Evolutionary conservation across 129 eudicot genomes (phyloP).

Genomic region (Dittrichia graveolens): DNA sequence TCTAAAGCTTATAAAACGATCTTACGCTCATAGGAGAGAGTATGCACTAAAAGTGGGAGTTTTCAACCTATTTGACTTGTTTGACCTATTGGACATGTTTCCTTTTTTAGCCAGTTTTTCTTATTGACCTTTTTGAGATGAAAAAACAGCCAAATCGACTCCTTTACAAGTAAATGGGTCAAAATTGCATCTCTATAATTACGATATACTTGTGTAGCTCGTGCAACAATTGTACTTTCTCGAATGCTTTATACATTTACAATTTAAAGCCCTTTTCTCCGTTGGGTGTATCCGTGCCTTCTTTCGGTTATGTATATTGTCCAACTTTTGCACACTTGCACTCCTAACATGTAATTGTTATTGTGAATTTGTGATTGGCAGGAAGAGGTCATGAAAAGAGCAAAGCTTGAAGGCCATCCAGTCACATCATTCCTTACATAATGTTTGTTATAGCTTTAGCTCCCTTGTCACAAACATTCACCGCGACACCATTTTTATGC

Average conservation of each 20-base stretch:
- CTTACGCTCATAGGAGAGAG: too few relatives aligned
- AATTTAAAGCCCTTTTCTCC: neutral
- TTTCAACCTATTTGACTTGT: neutral
- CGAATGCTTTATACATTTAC: neutral
- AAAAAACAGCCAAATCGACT: neutral
- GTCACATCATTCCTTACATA: slow-evolving; percentile 44
- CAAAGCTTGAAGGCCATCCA: slow-evolving; percentile 54
- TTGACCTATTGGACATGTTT: neutral
- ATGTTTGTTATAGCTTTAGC: neutral
- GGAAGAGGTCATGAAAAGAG: slow-evolving; percentile 58
- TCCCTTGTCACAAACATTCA: neutral
- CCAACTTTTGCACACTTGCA: too few relatives aligned
- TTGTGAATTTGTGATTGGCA: slow-evolving; percentile 30
- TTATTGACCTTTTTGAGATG: neutral
- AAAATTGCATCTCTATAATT: too few relatives aligned
- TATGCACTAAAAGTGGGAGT: too few relatives aligned
- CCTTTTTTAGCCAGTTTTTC: neutral
- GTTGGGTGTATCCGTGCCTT: too few relatives aligned
- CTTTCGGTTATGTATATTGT: too few relatives aligned
- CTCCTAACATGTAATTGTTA: neutral
- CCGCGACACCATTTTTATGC: neutral
- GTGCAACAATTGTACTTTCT: neutral
- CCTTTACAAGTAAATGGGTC: neutral
- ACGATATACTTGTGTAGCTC: too few relatives aligned
- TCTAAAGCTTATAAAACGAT: too few relatives aligned